Evolutionary conservation across 257 asterid species (phyloP).

Genomic region (Primulina huaijiensis): DNA sequence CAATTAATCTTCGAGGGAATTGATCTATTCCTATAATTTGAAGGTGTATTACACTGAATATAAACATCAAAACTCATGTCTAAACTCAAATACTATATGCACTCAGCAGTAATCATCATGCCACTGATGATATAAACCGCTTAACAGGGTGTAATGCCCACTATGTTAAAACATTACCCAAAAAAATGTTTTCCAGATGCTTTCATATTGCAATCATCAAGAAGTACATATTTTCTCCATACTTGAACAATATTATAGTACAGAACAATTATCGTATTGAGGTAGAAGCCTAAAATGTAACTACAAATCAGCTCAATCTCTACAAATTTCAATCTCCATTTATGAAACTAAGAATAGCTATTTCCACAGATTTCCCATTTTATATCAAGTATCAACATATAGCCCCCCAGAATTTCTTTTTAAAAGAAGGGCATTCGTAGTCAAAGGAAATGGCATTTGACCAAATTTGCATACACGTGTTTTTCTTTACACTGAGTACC

Average conservation of each 20-base stretch:
- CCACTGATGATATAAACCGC: neutral
- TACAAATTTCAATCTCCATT: neutral
- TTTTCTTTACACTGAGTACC: neutral
- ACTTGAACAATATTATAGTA: neutral
- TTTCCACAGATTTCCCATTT: neutral
- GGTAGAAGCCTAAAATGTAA: constrained; percentile 5
- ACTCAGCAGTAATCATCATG: neutral
- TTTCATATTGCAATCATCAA: neutral
- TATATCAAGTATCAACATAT: constrained; percentile 10
- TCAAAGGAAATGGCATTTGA: constrained; percentile 5
- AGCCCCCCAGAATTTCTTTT: neutral
- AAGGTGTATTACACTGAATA: constrained; percentile 5
- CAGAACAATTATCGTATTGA: neutral
- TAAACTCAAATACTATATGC: neutral
- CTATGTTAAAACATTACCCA: neutral
- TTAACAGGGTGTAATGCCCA: neutral
- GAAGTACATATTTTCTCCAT: neutral
- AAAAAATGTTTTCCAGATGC: neutral
- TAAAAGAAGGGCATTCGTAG: neutral
- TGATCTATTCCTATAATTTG: constrained; percentile 1
- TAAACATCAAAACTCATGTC: neutral
- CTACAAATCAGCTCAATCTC: neutral
- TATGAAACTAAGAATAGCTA: neutral
- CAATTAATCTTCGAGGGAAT: neutral
- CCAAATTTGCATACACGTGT: neutral